Evolutionary conservation across 2,329 filamentous ascomycete genomes (phyloP), one percentile per base, ranked within the genome.

Genomic region (Exserohilum turcica): DNA sequence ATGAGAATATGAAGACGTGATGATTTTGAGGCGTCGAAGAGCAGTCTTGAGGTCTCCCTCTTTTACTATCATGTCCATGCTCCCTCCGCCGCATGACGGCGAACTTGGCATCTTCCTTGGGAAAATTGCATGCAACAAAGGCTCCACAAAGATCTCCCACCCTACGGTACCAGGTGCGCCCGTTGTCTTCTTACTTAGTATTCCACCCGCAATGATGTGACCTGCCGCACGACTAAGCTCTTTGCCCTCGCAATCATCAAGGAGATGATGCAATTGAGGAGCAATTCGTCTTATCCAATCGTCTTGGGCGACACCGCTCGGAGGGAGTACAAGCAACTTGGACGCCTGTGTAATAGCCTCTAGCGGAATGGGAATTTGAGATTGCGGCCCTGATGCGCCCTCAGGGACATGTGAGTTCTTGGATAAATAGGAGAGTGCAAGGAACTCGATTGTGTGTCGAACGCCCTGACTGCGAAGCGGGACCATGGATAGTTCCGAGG

Each of bases 371-470:
- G 82, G 82, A 4, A 86, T 82, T 15, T 67, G 64, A 1, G 68
- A 67, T 15, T 80, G 76, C 47, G 67, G 48, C 6, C 59, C 62
- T 5, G 62, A 60, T 37, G 63, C 56, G 6, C 68, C 60, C 28
- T 66, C 48, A 47, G 60, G 73, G 71, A 51, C 75, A 73, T 59
- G 76, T 79, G 56, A 82, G 80, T 73, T 72, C 38, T 73, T 66
- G 5, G 68, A 68, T 0, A 87, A 83, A 56, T 89, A 87, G 6
- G 89, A 84, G 1, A 86, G 82, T 52, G 89, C 87, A 31, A 91
- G 79, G 65, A 90, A 90, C 65, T 90, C 87, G 56, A 90, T 78
- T 0, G 85, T 87, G 21, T 84, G 82, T 29, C 87, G 81, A 12
- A 91, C 85, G 15, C 88, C 88, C 56, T 84, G 80, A 2, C 77